A percentile compares a stretch with the other conserved stretches of the same genome.
These are phyloP conservation scores for Calonectria pauciramosa DNA, from an alignment of 2,329 filamentous ascomycete genomes.

Conservation along the genomic window DNA sequence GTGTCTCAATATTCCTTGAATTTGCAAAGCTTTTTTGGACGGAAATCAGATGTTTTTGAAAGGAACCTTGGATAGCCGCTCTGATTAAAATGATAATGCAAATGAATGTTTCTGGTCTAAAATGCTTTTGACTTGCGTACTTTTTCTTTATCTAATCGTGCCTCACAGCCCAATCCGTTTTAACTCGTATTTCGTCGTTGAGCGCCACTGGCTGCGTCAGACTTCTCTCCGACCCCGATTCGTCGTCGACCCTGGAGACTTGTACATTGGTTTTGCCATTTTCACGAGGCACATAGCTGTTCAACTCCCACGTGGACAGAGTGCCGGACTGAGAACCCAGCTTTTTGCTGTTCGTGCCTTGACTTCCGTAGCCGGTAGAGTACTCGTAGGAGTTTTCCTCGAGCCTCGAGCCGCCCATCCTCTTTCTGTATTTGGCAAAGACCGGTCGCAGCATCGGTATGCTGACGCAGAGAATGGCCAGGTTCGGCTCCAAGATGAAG, in stretches of 20 bases:
- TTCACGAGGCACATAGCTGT: constrained; percentile 34
- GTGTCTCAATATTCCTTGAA: too few species aligned
- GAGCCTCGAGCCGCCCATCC: constrained; percentile 48
- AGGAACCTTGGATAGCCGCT: not conserved
- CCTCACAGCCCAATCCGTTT: constrained; percentile 43
- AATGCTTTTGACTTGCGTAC: not conserved
- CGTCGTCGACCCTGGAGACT: constrained; percentile 32
- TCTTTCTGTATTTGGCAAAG: constrained; percentile 49
- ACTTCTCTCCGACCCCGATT: constrained; percentile 43
- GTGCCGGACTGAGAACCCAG: constrained; percentile 24
- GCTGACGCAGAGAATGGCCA: constrained; percentile 58
- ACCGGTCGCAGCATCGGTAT: constrained; percentile 58
- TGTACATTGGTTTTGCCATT: constrained; percentile 30
- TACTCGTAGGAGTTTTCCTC: constrained; percentile 44
- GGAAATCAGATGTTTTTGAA: not conserved
- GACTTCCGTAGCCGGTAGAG: constrained; percentile 27
- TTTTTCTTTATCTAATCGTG: constrained; percentile 13
- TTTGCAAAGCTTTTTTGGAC: too few species aligned
- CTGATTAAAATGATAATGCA: not conserved
- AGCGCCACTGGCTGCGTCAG: constrained; percentile 26
- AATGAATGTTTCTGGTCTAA: not conserved
- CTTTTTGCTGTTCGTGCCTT: not conserved
- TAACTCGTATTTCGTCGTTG: constrained; percentile 37
- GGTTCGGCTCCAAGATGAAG: constrained; percentile 56
- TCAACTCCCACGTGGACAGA: constrained; percentile 41